Evolutionary conservation across 805 yeast species (phyloP).

Genomic region (Candida taoyuanica): DNA sequence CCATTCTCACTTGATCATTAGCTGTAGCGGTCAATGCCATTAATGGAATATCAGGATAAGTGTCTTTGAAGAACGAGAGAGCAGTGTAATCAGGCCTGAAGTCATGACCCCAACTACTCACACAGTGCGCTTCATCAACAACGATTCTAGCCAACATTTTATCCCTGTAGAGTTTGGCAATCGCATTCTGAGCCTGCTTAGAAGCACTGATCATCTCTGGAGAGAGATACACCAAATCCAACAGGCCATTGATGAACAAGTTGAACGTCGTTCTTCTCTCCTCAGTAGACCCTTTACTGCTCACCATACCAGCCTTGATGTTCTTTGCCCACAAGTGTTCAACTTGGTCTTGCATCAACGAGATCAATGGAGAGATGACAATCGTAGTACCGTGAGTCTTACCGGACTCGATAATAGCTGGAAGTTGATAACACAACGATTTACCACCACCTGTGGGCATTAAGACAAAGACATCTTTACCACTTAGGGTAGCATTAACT

Average conservation of each 20-base stretch:
- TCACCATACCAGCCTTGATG: constrained; percentile 83
- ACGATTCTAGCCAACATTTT: constrained; percentile 75
- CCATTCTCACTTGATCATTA: constrained; percentile 81
- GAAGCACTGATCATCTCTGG: constrained; percentile 93
- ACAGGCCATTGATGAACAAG: constrained; percentile 56
- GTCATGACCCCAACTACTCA: constrained; percentile 98
- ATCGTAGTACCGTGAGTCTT: constrained; percentile 78
- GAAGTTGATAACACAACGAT: constrained; percentile 91
- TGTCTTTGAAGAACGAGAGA: constrained; percentile 62
- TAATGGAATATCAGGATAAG: constrained; percentile 77
- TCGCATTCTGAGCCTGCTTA: constrained; percentile 57
- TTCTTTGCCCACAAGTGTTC: constrained; percentile 63
- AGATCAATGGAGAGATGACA: constrained; percentile 90
- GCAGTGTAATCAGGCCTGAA: constrained; percentile 94
- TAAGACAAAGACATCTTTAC: constrained; percentile 85
- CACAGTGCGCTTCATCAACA: constrained; percentile 97
- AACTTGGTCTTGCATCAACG: constrained; percentile 97
- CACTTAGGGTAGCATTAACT: constrained; percentile 66
- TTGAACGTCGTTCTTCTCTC: constrained; percentile 62
- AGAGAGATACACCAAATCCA: constrained; percentile 79
- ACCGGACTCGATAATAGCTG: constrained; percentile 79
- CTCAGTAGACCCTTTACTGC: constrained; percentile 62
- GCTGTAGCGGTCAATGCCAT: constrained; percentile 99
- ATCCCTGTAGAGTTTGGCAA: constrained; percentile 50
- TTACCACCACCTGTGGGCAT: constrained; percentile 99